Conservation (phyloP, 1,284 basidiomycete species). For the Gymnopus androsaceus region DNA sequence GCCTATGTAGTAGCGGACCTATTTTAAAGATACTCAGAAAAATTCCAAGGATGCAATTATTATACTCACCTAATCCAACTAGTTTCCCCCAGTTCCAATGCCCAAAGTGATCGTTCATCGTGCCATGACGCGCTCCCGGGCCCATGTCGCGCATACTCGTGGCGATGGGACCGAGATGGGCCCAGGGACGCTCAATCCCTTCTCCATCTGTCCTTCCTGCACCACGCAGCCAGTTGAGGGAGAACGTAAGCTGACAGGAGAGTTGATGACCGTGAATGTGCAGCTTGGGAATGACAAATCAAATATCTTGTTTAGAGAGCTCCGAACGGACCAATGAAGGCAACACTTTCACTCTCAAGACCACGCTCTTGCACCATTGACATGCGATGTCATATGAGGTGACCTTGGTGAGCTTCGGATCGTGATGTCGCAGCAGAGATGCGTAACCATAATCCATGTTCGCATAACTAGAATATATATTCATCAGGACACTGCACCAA, state of each 20-base stretch:
- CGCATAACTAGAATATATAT: neutral
- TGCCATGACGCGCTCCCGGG: constrained; percentile 25
- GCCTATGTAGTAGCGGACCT: neutral
- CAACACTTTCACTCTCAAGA: neutral
- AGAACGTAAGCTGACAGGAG: too few species aligned
- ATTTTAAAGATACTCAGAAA: neutral
- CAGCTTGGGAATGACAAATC: constrained; percentile 17
- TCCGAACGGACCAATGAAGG: neutral
- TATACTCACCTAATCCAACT: constrained; percentile 4
- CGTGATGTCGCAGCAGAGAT: neutral
- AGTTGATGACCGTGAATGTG: too few species aligned
- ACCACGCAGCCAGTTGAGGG: too few species aligned
- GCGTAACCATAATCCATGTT: constrained; percentile 8
- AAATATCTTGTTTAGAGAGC: neutral
- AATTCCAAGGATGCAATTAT: neutral
- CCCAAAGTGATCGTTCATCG: constrained; percentile 29
- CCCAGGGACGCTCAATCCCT: too few species aligned
- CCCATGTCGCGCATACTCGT: constrained; percentile 29
- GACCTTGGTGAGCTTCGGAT: too few species aligned
- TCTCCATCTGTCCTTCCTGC: too few species aligned
- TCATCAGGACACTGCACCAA: constrained; percentile 8
- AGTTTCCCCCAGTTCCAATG: constrained; percentile 33
- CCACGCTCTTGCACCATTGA: too few species aligned
- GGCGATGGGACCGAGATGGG: constrained; percentile 12
- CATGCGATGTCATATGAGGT: too few species aligned